phyloP scores from a whole-genome alignment of 2,329 filamentous ascomycete genomes.

The Drechslerella dactyloides region DNA sequence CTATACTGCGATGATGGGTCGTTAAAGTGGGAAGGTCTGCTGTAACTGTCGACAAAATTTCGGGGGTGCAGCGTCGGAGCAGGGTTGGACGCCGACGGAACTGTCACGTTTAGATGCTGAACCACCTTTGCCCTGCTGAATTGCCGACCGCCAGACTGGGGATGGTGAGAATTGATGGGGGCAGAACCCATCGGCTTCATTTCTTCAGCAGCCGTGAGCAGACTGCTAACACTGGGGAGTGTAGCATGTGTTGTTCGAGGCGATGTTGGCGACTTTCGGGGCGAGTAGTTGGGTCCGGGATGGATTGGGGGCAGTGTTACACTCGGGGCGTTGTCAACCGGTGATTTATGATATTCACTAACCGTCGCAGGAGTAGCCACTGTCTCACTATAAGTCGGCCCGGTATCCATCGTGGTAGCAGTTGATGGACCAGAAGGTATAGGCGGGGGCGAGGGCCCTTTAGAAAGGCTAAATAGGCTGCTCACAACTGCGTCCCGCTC shows the following conservation, averaged over 20 bases:
- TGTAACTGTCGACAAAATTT: slow-evolving; percentile 26
- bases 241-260: slow-evolving; percentile 24
- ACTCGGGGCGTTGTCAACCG: slow-evolving; percentile 23
- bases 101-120: slow-evolving; percentile 21
- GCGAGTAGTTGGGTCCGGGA: slow-evolving; percentile 6
- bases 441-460: slow-evolving; percentile 35
- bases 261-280: slow-evolving; percentile 21
- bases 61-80: slow-evolving; percentile 16
- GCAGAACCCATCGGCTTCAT: slow-evolving; percentile 35
- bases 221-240: slow-evolving; percentile 30
- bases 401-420: slow-evolving; percentile 27
- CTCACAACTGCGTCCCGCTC: slow-evolving; percentile 31
- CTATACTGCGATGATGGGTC: slow-evolving; percentile 32
- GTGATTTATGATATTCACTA: slow-evolving; percentile 36
- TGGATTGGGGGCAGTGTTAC: slow-evolving; percentile 37
- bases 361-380: slow-evolving; percentile 37
- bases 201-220: slow-evolving; percentile 26
- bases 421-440: slow-evolving; percentile 36
- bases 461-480: slow-evolving; percentile 38
- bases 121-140: slow-evolving; percentile 16
- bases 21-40: slow-evolving; percentile 28
- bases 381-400: slow-evolving; percentile 24
- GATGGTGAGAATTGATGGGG: slow-evolving; percentile 14
- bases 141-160: slow-evolving; percentile 7
- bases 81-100: slow-evolving; percentile 11